phyloP scores from a whole-genome alignment of 441 rosid genomes.

The Adansonia gregorii region DNA sequence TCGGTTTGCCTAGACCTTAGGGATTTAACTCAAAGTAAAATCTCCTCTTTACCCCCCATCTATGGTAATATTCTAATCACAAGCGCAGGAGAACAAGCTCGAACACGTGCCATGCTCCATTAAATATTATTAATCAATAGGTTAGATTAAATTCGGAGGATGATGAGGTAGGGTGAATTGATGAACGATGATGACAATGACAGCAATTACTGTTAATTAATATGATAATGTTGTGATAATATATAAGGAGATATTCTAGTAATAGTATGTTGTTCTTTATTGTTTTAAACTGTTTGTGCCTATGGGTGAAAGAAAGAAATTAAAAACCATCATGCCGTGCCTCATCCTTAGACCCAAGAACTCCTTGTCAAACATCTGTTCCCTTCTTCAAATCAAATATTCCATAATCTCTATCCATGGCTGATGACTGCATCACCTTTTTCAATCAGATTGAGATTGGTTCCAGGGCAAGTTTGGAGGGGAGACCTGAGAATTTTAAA shows the following conservation, averaged over 20 bases:
- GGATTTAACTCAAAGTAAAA: neutral
- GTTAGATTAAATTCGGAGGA: neutral
- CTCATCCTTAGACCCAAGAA: slow-evolving; percentile 14
- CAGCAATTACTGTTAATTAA: neutral
- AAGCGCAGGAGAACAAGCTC: neutral
- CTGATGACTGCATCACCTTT: slow-evolving; percentile 9
- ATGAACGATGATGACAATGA: neutral
- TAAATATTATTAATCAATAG: neutral
- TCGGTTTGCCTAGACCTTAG: neutral
- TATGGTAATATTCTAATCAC: neutral
- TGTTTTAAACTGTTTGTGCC: neutral
- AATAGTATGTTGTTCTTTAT: neutral
- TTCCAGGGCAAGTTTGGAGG: slow-evolving; percentile 36
- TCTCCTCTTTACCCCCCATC: neutral
- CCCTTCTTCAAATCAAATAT: neutral
- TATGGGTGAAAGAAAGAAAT: neutral
- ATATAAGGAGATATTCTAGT: too few relatives aligned
- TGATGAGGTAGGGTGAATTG: neutral
- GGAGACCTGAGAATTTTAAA: slow-evolving; percentile 43
- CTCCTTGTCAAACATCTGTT: slow-evolving; percentile 14
- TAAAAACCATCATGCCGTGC: neutral
- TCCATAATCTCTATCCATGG: neutral
- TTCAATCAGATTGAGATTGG: slow-evolving; percentile 48
- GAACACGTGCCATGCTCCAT: neutral
- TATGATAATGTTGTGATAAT: neutral